phyloP scores from a whole-genome alignment of 176 grass and related monocot species.

The Oryza nivara region DNA sequence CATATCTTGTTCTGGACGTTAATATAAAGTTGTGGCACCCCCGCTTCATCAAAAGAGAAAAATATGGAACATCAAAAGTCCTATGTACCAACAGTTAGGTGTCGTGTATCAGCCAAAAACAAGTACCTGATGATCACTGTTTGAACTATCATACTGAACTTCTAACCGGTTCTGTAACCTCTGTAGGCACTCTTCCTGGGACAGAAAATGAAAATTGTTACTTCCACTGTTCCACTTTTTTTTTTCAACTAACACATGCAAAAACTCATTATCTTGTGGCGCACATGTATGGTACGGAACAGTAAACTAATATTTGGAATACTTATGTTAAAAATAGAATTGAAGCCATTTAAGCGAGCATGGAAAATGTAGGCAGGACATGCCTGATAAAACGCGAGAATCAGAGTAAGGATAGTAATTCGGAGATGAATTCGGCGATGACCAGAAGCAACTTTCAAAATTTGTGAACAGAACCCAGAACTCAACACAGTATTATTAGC shows the following conservation, averaged over 20 bases:
- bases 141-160: slow-evolving; percentile 79
- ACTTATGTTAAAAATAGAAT: not conserved
- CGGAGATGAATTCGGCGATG: not conserved
- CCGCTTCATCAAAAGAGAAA: slow-evolving; percentile 27
- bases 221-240: slow-evolving; percentile 23
- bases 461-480: not conserved
- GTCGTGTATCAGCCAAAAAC: slow-evolving; percentile 6
- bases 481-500: not conserved
- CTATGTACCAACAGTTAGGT: not conserved
- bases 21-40: slow-evolving; percentile 5
- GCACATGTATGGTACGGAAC: slow-evolving; percentile 6
- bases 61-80: slow-evolving; percentile 11
- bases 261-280: not conserved
- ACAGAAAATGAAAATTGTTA: slow-evolving; percentile 6
- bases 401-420: not conserved
- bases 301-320: not conserved
- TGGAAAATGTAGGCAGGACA: not conserved
- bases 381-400: slow-evolving; percentile 15
- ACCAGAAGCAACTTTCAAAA: not conserved
- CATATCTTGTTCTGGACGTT: slow-evolving; percentile 6
- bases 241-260: not conserved
- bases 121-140: slow-evolving; percentile 88
- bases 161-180: slow-evolving; percentile 86
- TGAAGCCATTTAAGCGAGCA: not conserved
- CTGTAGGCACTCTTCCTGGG: slow-evolving; percentile 87